phyloP scores from a whole-genome alignment of 1,284 basidiomycete species.

The Boletus semigastroideus region DNA sequence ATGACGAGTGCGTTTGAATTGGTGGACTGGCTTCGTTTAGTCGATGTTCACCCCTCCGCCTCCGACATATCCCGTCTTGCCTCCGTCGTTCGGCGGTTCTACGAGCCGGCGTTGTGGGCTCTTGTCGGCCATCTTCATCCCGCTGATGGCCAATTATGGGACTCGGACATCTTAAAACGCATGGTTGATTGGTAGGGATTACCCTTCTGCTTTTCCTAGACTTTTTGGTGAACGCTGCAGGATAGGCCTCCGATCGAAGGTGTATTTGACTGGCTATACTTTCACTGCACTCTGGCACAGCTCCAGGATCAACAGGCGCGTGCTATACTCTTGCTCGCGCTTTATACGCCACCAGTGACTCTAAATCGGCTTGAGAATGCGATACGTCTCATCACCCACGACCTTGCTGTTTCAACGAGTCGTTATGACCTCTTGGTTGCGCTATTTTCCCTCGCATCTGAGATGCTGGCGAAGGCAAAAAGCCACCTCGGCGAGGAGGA shows the following conservation, averaged over 20 bases:
- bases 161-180: slow-evolving; percentile 19
- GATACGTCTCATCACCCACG: slow-evolving; percentile 41
- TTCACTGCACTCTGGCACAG: slow-evolving; percentile 35
- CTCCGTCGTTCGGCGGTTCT: slow-evolving; percentile 39
- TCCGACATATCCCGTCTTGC: slow-evolving; percentile 43
- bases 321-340: slow-evolving; percentile 30
- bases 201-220: background rate
- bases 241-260: slow-evolving; percentile 21
- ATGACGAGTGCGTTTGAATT: slow-evolving; percentile 49
- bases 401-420: slow-evolving; percentile 27
- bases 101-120: slow-evolving; percentile 42
- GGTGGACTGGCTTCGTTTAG: slow-evolving; percentile 58
- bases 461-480: slow-evolving; percentile 34
- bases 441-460: slow-evolving; percentile 38
- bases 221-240: background rate
- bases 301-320: slow-evolving; percentile 25
- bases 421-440: slow-evolving; percentile 21
- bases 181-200: slow-evolving; percentile 34
- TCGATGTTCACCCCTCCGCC: slow-evolving; percentile 35
- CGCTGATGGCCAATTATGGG: slow-evolving; percentile 43
- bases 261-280: slow-evolving; percentile 45
- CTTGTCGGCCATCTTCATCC: slow-evolving; percentile 47
- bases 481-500: slow-evolving; percentile 29
- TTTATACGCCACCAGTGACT: slow-evolving; percentile 29
- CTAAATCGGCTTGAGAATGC: slow-evolving; percentile 36